Evolutionary conservation across 1,139 yeast genomes (phyloP).

Genomic region (Diutina rugosa): DNA sequence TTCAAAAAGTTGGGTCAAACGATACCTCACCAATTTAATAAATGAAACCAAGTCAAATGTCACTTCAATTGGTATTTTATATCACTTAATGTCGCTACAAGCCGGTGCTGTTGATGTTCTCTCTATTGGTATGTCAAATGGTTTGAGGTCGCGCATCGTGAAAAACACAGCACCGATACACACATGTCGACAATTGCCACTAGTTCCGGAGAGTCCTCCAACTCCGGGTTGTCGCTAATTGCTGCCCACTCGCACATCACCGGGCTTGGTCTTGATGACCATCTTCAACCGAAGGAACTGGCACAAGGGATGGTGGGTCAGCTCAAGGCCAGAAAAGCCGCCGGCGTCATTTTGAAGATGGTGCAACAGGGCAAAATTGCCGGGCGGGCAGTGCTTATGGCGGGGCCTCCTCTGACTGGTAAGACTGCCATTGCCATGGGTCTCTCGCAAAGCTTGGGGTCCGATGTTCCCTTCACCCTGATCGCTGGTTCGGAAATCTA

Average conservation of each 20-base stretch:
- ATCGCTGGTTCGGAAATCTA: conserved; percentile 90
- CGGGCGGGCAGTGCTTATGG: conserved; percentile 89
- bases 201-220: background rate
- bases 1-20: too few species aligned
- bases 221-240: conserved; percentile 40
- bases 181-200: conserved; percentile 1
- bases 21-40: too few species aligned
- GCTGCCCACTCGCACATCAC: conserved; percentile 97
- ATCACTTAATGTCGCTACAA: too few species aligned
- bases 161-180: background rate
- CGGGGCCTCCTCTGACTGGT: conserved; percentile 98
- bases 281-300: conserved; percentile 64
- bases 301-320: conserved; percentile 98
- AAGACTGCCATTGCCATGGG: conserved; percentile 99
- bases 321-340: conserved; percentile 86
- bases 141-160: background rate
- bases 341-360: conserved; percentile 88
- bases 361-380: conserved; percentile 90
- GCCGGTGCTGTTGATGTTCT: too few species aligned
- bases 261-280: conserved; percentile 89
- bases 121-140: background rate
- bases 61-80: too few species aligned
- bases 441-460: conserved; percentile 74
- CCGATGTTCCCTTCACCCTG: conserved; percentile 91
- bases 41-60: too few species aligned